Base-by-base conservation (phyloP, 1,284 basidiomycete species). In the Amylostereum chailletii region DNA sequence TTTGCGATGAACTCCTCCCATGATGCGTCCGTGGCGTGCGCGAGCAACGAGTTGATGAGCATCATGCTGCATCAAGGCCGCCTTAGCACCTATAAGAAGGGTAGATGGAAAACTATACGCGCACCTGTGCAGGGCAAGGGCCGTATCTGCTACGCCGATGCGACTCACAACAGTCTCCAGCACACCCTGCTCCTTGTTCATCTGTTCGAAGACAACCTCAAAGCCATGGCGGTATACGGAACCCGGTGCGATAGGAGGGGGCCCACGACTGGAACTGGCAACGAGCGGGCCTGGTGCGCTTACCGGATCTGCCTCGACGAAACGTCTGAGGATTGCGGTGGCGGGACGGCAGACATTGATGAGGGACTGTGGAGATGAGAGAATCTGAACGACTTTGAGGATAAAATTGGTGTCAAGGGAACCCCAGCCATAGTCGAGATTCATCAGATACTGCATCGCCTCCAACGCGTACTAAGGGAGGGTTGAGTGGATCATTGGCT, bases 321-420 rank as follows among this genome's bases (percentile, higher is more conserved):
- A 77, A 57, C 86, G 86, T 69, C 91, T 90, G 52, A 95, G 74
- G 51, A 95, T 94, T 42, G 89, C 85, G n/a, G 93, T 96, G 1
- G 94, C 93, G 8, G 94, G 94, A n/a, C 94, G 83, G 58, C 91
- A 90, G 55, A 98, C 88, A 57, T 99, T 99, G 71, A 94, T 83
- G n/a, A 84, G 77, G 40, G 86, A 82, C 46, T 78, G 74, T 11
- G 84, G 71, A 0, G 86, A 81, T 3, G 88, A 83, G 38, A 96
- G 75, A 53, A 94, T 87, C 56, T 83, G 76, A 29, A 95, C 90
- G 40, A 96, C 77, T 60, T 77, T 78, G 57, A 79, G 74, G 51
- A 94, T 87, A 64, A 95, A 91, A 9, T 65, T 64, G 46, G 81
- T 74, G 55, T 83, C 79, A 9, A 94, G 75, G 30, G 71, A 72